phyloP scores from a whole-genome alignment of 768 basidiomycete genomes.

The Amanita phalloides region DNA sequence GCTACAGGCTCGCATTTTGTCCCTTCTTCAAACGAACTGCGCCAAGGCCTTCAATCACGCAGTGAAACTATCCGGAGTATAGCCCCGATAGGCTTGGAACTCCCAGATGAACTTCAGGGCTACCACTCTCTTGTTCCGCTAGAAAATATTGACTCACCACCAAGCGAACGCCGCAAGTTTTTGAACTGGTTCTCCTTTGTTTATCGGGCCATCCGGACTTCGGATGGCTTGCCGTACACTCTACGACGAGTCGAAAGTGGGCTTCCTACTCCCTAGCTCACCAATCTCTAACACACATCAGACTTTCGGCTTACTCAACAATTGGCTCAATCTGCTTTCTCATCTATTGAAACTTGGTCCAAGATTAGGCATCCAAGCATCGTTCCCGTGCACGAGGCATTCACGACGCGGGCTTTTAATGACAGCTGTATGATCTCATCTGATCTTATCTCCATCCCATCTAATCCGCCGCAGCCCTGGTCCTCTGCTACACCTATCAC shows the following conservation, averaged over 20 bases:
- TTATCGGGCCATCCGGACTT: constrained; percentile 70
- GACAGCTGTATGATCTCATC: constrained; percentile 67
- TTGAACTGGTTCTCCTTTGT: constrained; percentile 80
- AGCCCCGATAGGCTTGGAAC: constrained; percentile 35
- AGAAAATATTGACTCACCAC: constrained; percentile 34
- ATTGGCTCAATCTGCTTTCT: constrained; percentile 75
- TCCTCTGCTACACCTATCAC: constrained; percentile 87
- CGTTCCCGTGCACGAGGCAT: constrained; percentile 78
- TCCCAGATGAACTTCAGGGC: constrained; percentile 83
- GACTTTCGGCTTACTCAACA: constrained; percentile 81
- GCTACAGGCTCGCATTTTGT: constrained; percentile 58
- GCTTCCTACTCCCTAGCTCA: constrained; percentile 14
- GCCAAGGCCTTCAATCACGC: constrained; percentile 32
- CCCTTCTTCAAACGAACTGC: constrained; percentile 30
- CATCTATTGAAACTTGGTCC: constrained; percentile 77
- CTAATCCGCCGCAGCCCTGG: constrained; percentile 48
- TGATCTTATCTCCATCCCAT: neutral
- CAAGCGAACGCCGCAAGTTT: constrained; percentile 57
- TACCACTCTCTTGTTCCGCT: constrained; percentile 84
- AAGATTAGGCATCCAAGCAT: constrained; percentile 79
- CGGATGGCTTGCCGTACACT: constrained; percentile 69
- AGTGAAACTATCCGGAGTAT: constrained; percentile 61
- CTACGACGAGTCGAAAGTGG: constrained; percentile 83
- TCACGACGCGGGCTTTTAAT: constrained; percentile 87
- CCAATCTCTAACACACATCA: constrained; percentile 18